Percentiles rank a stretch among this genome's conserved stretches.
phyloP scores from a whole-genome alignment of 2,329 filamentous ascomycete genomes.

The Hypoxylon sp. region DNA sequence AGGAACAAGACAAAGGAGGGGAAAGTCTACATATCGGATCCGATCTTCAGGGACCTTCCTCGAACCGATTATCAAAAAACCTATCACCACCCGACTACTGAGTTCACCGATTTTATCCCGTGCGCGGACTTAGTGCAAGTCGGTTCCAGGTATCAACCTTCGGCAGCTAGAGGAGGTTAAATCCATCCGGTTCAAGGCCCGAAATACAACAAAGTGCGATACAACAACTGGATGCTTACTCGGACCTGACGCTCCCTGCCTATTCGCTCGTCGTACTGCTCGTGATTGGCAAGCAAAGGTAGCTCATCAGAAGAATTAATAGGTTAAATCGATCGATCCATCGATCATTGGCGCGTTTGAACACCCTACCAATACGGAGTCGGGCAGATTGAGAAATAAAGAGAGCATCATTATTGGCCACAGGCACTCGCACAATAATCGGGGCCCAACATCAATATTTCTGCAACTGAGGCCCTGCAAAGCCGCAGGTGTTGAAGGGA shows the following conservation, averaged over 20 bases:
- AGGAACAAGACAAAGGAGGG: slow-evolving; percentile 35
- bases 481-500: slow-evolving; percentile 35
- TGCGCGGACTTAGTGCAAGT: slow-evolving; percentile 23
- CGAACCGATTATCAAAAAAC: slow-evolving; percentile 42
- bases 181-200: slow-evolving; percentile 42
- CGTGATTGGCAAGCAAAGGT: slow-evolving; percentile 43
- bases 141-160: slow-evolving; percentile 28
- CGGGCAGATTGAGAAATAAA: slow-evolving; percentile 41
- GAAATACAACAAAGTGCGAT: slow-evolving; percentile 28
- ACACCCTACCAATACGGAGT: slow-evolving; percentile 42
- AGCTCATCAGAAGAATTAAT: slow-evolving; percentile 43
- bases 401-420: slow-evolving; percentile 37
- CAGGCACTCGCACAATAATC: slow-evolving; percentile 38
- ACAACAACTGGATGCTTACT: slow-evolving; percentile 37
- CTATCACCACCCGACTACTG: slow-evolving; percentile 37
- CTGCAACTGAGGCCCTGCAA: slow-evolving; percentile 38
- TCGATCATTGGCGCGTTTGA: slow-evolving; percentile 45
- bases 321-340: slow-evolving; percentile 44
- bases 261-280: slow-evolving; percentile 36
- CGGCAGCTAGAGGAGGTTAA: slow-evolving; percentile 29
- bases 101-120: slow-evolving; percentile 24
- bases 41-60: slow-evolving; percentile 40
- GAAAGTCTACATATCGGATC: slow-evolving; percentile 34
- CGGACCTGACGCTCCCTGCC: slow-evolving; percentile 41
- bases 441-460: slow-evolving; percentile 45